phyloP scores from a whole-genome alignment of 2,329 filamentous ascomycete species.

The Albophoma yamanashiensis region DNA sequence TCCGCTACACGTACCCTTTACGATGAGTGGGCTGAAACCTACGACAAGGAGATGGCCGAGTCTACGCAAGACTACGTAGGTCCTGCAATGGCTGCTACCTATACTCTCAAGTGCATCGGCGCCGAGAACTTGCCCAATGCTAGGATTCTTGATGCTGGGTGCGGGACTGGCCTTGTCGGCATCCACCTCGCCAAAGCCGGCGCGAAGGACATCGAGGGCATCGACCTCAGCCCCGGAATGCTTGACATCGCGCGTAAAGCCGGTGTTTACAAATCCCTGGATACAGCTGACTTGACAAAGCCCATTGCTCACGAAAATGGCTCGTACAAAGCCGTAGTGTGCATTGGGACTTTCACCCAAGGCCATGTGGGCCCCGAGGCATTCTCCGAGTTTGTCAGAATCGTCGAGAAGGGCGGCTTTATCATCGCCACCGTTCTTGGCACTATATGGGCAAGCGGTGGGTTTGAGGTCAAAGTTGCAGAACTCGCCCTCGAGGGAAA shows the following conservation, averaged over 20 bases:
- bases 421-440: slow-evolving; percentile 40
- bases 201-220: slow-evolving; percentile 35
- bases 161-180: slow-evolving; percentile 43
- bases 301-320: slow-evolving; percentile 26
- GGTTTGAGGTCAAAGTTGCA: slow-evolving; percentile 34
- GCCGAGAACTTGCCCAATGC: slow-evolving; percentile 10
- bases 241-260: slow-evolving; percentile 37
- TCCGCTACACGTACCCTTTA: slow-evolving; percentile 19
- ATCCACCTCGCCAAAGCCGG: slow-evolving; percentile 31
- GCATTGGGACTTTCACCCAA: slow-evolving; percentile 43
- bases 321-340: slow-evolving; percentile 38
- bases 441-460: slow-evolving; percentile 35
- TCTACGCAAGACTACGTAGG: slow-evolving; percentile 29
- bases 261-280: slow-evolving; percentile 33
- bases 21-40: slow-evolving; percentile 23
- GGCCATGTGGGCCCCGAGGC: slow-evolving; percentile 42
- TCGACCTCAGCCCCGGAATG: slow-evolving; percentile 43
- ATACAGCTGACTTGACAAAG: slow-evolving; percentile 33
- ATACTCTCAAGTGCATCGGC: slow-evolving; percentile 20
- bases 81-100: slow-evolving; percentile 24
- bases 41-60: slow-evolving; percentile 22
- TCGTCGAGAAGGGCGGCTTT: slow-evolving; percentile 34
- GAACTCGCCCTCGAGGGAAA: slow-evolving; percentile 17
- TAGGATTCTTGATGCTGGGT: slow-evolving; percentile 42
- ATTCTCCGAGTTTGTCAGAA: slow-evolving; percentile 36